Base-by-base conservation (phyloP, 352 stramenopile genomes). In the Pythium coloratum region DNA sequence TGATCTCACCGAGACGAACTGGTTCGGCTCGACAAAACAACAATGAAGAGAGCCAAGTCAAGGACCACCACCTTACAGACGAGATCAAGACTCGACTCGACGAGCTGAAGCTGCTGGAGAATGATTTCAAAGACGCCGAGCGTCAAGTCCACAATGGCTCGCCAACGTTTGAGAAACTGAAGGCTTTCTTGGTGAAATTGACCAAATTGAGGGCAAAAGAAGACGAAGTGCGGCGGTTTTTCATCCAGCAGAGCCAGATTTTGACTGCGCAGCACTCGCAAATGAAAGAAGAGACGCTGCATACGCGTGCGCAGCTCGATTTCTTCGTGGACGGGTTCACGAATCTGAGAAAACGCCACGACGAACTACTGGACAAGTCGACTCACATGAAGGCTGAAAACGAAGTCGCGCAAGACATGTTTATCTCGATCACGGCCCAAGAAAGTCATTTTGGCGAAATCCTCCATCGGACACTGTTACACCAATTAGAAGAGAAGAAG, bases 311-410 rank as follows among this genome's bases (percentile, higher is more conserved):
- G 3, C 85, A 94, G 60, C 78, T 94, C 47, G 82, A 84, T 32
- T 92, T 94, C 72, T 94, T 94, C 49, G 78, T 94, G 34, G 76
- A 90, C 2, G 85, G 85, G 1, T 92, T 91, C 42, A 82, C 81
- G 13, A 89, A 91, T 40, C 51, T 94, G 20, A 67, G 85, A 2
- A 65, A 72, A n/a, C 78, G 83, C 18, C 85, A 92, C 63, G 85
- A 94, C 42, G 76, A 77, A 2, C 57, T 92, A 7, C 50, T 94
- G 5, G 80, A 76, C 13, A 76, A 80, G 33, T 80, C 83, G 16
- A 82, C 76, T 12, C 71, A 75, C 4, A 81, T 86, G 58, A 81
- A 84, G 40, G 83, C 83, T 3, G 79, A 88, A 57, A 89, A 82
- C 47, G 83, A 91, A n/a, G 75, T 68, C 1, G 73, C 76, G 0